Evolutionary conservation across 768 basidiomycete genomes (phyloP).

Genomic region (Auricularia heimuer): DNA sequence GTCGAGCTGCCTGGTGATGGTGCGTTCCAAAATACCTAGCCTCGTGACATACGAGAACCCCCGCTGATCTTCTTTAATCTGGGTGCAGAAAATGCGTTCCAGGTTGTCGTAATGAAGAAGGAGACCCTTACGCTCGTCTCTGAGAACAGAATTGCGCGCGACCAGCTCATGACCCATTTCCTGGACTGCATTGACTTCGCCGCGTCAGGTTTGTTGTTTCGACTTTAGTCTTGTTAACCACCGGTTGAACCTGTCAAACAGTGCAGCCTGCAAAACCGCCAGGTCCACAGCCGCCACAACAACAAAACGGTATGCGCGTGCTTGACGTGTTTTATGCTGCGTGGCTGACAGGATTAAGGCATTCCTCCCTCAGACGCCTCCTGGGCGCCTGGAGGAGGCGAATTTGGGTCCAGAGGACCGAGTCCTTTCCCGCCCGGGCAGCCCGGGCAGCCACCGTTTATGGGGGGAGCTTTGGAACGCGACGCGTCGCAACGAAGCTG

Average conservation of each 20-base stretch:
- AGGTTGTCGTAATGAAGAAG: conserved; percentile 79
- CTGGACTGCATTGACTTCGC: conserved; percentile 81
- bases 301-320: conserved; percentile 16
- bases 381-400: background rate
- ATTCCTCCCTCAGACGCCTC: background rate
- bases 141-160: conserved; percentile 46
- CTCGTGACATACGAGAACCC: conserved; percentile 1
- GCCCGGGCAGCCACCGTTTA: background rate
- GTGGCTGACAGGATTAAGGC: background rate
- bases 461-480: background rate
- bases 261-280: conserved; percentile 46
- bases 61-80: conserved; percentile 6
- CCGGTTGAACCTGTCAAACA: conserved; percentile 16
- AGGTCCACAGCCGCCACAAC: conserved; percentile 47
- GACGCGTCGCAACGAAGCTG: background rate
- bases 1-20: conserved; percentile 52
- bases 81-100: conserved; percentile 54
- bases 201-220: conserved; percentile 44
- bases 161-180: conserved; percentile 60
- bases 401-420: background rate
- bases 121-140: conserved; percentile 66
- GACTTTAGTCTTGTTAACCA: background rate
- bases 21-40: conserved; percentile 20
- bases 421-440: background rate
- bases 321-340: background rate